Conservation (phyloP, 257 asterid genomes). For the Mitragyna speciosa region DNA sequence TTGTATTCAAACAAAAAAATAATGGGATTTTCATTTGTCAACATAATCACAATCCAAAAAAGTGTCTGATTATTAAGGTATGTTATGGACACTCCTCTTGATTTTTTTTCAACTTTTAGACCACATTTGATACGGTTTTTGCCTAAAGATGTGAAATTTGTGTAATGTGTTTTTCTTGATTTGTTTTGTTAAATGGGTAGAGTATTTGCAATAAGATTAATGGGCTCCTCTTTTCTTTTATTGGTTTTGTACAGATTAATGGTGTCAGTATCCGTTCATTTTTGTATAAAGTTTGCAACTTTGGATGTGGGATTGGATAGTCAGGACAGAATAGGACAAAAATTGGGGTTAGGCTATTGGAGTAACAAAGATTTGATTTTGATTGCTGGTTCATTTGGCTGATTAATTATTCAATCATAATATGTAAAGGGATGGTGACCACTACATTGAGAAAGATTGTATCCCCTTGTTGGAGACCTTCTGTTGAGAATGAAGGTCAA, state of each 20-base stretch:
- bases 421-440: constrained; percentile 61
- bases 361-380: constrained; percentile 20
- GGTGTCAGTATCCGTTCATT: constrained; percentile 38
- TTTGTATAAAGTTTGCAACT: constrained; percentile 30
- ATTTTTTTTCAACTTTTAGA: constrained; percentile 12
- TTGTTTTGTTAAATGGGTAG: constrained; percentile 17
- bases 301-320: constrained; percentile 39
- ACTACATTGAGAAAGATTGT: constrained; percentile 60
- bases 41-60: constrained; percentile 19
- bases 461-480: constrained; percentile 69
- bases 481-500: constrained; percentile 37
- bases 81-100: constrained; percentile 16
- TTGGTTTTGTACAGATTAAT: constrained; percentile 39
- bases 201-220: neutral
- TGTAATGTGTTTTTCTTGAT: constrained; percentile 9
- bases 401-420: constrained; percentile 18
- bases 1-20: neutral
- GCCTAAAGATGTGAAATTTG: constrained; percentile 10
- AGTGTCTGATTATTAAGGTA: constrained; percentile 30
- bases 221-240: constrained; percentile 3
- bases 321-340: constrained; percentile 28
- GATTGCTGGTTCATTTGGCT: constrained; percentile 30
- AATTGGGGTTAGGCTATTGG: constrained; percentile 26
- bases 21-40: constrained; percentile 27
- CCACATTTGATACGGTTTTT: neutral